Conservation (phyloP, 139 green algal species). For the Diplosphaera chodatii region DNA sequence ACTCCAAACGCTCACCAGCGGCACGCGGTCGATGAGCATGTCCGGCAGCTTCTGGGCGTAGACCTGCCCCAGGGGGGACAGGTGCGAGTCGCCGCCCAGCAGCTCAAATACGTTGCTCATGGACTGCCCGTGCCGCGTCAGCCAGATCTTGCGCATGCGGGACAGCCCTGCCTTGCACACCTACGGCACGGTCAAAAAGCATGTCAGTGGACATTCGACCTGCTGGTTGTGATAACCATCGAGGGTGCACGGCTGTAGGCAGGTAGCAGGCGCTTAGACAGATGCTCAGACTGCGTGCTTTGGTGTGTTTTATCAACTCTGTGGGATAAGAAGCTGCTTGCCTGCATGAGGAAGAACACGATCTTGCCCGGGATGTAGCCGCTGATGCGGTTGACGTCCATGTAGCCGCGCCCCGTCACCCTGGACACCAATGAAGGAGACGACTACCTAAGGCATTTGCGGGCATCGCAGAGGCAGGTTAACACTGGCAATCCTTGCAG, state of each 20-base stretch:
- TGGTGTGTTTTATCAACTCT: too few relatives aligned
- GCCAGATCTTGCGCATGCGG: constrained; percentile 70
- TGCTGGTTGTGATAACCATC: too few relatives aligned
- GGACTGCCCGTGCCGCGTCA: constrained; percentile 80
- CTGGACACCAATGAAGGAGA: too few relatives aligned
- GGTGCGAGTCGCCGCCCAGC: constrained; percentile 71
- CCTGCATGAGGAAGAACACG: constrained; percentile 94
- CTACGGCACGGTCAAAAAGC: constrained; percentile 26
- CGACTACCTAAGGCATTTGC: too few relatives aligned
- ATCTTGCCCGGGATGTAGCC: constrained; percentile 94
- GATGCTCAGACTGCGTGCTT: too few relatives aligned
- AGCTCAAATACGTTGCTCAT: constrained; percentile 71
- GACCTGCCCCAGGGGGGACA: constrained; percentile 56
- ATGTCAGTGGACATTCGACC: too few relatives aligned
- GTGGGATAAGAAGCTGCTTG: too few relatives aligned
- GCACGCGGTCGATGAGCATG: constrained; percentile 54
- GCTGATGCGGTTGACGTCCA: constrained; percentile 95
- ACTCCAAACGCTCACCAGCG: constrained; percentile 28
- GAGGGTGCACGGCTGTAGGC: too few relatives aligned
- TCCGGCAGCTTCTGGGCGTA: constrained; percentile 75
- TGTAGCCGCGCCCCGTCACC: constrained; percentile 73
- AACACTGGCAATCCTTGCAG: too few relatives aligned
- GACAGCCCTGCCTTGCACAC: constrained; percentile 70
- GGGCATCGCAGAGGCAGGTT: too few relatives aligned
- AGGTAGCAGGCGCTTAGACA: too few relatives aligned